Evolutionary conservation across 2,329 filamentous ascomycete genomes (phyloP).

Genomic region (Colletotrichum musae): DNA sequence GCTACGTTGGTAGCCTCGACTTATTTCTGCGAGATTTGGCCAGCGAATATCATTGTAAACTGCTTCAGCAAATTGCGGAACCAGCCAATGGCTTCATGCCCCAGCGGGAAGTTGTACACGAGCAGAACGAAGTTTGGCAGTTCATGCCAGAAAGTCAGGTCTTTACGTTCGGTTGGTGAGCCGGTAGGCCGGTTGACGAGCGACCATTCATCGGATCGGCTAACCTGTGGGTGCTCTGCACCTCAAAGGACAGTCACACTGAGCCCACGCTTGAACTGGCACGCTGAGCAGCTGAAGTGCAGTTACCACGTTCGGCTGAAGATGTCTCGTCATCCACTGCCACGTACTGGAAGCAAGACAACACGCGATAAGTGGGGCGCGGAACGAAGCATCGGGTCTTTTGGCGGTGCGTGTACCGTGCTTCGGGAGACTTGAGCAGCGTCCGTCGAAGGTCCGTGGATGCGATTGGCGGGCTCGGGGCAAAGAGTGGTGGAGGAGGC

Average conservation of each 20-base stretch:
- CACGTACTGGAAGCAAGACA: neutral
- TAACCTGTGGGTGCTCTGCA: neutral
- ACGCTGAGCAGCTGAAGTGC: neutral
- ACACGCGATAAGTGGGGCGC: conserved; percentile 22
- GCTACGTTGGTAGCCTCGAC: no score
- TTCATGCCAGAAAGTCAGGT: no score
- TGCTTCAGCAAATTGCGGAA: no score
- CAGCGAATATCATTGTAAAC: no score
- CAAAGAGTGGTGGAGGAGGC: neutral
- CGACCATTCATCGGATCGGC: no score
- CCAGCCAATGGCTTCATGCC: no score
- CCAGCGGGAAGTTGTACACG: no score
- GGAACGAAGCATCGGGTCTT: conserved; percentile 3
- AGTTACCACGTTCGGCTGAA: conserved; percentile 10
- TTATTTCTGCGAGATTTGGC: no score
- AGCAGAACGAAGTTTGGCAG: no score
- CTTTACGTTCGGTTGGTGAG: no score
- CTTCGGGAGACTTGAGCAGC: neutral
- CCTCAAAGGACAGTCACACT: neutral
- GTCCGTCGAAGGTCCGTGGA: neutral
- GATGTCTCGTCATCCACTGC: conserved; percentile 9
- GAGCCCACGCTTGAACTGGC: conserved; percentile 10
- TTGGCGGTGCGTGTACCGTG: neutral
- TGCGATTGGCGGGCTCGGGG: conserved; percentile 32
- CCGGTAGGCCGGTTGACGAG: no score